Evolutionary conservation across 805 yeast genomes (phyloP), one percentile per base, ranked within the genome.

Genomic region (Hanseniaspora taiwanica): DNA sequence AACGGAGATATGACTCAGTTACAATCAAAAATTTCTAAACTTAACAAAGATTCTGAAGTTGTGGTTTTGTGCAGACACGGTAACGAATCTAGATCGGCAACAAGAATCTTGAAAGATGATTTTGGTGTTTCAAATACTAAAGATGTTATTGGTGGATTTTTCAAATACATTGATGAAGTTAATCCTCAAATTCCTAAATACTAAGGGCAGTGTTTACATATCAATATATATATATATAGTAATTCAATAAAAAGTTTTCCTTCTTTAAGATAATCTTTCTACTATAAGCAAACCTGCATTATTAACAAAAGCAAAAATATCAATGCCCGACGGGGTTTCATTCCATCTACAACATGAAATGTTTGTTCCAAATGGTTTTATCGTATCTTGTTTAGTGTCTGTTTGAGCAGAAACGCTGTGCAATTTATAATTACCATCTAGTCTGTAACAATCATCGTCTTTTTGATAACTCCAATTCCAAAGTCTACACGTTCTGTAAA

Each of bases 41-140:
- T 57, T 2, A 38, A 35, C 4, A 16, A 48, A 14, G 45, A 48
- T 4, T 52, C 56, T 25, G 62, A 60, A 3, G 55, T 81, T 0
- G 70, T 67, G 41, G 81, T 85, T 0, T 65, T 89, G 16, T 91
- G 98, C 58, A 68, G 96, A 24, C 77, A 68, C 53, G 98, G 98
- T 8, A 86, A 84, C 56, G 97, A 91, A 55, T 87, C 97, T 0
- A 86, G 82, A 51, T 57, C 75, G 14, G 93, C 95, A 0, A 77
- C 81, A 1, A 58, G 66, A 42, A 59, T 66, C 35, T 57, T 87
- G 36, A 64, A 69, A 38, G 72, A 71, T 19, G 64, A 66, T 1
- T 63, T 71, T 35, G 73, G 74, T 0, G 59, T 73, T 14, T 42
- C 51, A 0, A 57, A 70, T 16, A 83, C 74, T 0, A 69, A 60